Evolutionary conservation across 176 grass and related monocot species (phyloP).

Genomic region (Puccinellia tenuiflora): DNA sequence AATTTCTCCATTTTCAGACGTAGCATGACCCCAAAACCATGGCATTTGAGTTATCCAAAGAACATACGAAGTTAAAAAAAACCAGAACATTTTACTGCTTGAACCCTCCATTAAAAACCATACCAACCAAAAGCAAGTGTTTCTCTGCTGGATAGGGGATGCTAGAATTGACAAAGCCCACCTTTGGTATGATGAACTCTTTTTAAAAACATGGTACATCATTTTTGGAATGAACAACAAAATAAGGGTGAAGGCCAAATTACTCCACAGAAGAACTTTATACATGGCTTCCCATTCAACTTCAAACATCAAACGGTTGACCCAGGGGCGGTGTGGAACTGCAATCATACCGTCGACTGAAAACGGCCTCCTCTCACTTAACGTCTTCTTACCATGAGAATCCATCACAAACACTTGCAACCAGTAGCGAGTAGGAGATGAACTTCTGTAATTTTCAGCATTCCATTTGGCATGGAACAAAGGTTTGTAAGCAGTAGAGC

Average conservation of each 20-base stretch:
- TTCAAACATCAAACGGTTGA: constrained; percentile 64
- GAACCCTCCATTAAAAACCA: constrained; percentile 72
- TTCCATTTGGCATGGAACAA: constrained; percentile 89
- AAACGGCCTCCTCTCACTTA: constrained; percentile 57
- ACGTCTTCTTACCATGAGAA: constrained; percentile 45
- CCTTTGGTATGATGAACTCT: constrained; percentile 32
- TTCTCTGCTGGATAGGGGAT: constrained; percentile 34
- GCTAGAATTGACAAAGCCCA: constrained; percentile 40
- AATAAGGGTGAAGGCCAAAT: constrained; percentile 44
- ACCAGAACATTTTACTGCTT: constrained; percentile 57
- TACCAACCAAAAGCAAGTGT: constrained; percentile 41
- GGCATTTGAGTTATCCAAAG: constrained; percentile 71
- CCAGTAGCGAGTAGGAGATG: constrained; percentile 64
- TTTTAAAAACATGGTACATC: constrained; percentile 37
- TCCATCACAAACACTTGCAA: constrained; percentile 64
- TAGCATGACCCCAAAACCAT: constrained; percentile 78
- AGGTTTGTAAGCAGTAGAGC: constrained; percentile 28
- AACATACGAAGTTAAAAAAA: constrained; percentile 50
- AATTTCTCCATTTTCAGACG: constrained; percentile 68
- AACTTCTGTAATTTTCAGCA: constrained; percentile 69
- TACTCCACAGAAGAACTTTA: constrained; percentile 59
- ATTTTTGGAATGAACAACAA: constrained; percentile 52
- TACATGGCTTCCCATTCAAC: constrained; percentile 77
- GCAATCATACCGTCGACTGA: constrained; percentile 59
- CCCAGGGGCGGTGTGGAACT: constrained; percentile 27